These are phyloP conservation scores for Crucibulum laeve DNA, from an alignment of 768 basidiomycete genomes.

Conservation along the genomic window DNA sequence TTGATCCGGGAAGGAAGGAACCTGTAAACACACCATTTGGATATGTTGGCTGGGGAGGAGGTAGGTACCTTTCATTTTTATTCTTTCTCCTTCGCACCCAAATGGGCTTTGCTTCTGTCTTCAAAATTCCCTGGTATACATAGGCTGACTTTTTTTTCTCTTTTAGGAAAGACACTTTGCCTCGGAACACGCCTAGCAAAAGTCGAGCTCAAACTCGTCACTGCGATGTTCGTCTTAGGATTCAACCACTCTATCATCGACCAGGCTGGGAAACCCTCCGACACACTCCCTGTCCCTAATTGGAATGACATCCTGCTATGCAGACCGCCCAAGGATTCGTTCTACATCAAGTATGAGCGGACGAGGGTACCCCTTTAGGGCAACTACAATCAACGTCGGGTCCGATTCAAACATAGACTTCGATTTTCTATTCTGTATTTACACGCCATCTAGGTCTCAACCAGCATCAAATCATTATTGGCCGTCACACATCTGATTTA, in stretches of 20 bases:
- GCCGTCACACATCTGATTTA: too few species aligned
- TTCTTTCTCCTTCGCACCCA: constrained; percentile 3
- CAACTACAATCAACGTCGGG: too few species aligned
- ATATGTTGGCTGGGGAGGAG: constrained; percentile 79
- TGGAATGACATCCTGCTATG: constrained; percentile 78
- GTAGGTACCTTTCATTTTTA: constrained; percentile 35
- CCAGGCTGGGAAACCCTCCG: constrained; percentile 37
- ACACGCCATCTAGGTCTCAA: too few species aligned
- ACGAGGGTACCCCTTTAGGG: constrained; percentile 27
- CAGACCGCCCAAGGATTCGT: constrained; percentile 52
- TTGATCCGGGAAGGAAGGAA: constrained; percentile 59
- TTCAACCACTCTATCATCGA: constrained; percentile 61
- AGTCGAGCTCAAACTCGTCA: constrained; percentile 67
- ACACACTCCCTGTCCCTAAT: constrained; percentile 54
- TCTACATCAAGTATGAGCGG: constrained; percentile 48
- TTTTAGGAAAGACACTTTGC: constrained; percentile 62
- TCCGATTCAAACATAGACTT: too few species aligned
- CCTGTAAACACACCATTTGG: constrained; percentile 42
- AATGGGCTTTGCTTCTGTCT: too few species aligned
- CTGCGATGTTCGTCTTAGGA: constrained; percentile 62
- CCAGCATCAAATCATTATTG: too few species aligned
- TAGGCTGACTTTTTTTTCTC: constrained; percentile 7
- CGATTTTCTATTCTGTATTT: constrained; percentile 4
- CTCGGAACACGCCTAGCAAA: constrained; percentile 73
- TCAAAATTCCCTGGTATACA: too few species aligned